Base-by-base conservation (phyloP, 73 alveolate genomes). In the Paramecium octaurelia region DNA sequence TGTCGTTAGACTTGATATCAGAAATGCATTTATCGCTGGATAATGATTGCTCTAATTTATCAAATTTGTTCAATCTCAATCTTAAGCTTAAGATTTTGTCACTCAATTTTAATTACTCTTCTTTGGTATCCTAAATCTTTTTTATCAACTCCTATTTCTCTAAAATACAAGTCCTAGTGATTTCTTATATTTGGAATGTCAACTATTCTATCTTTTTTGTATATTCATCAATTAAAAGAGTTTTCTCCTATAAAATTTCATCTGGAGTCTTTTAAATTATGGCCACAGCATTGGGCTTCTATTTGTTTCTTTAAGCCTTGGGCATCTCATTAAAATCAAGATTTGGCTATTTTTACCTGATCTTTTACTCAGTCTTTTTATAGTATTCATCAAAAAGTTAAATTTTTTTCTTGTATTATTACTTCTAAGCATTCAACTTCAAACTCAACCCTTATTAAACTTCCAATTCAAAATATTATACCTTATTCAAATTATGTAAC, bases 281-380 rank as follows among this genome's bases (percentile, higher is more conserved):
- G 8, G 64, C 91, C 21, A 80, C 73, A 80, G 91, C 91, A 31
- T 44, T 31, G 9, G 46, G 57, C 14, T 42, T 80, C 24, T 80
- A 14, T 9, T 42, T 80, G 12, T 80, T 80, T 64, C 43, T 31
- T 73, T 73, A 36, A 16, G 87, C 91, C 18, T 80, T 23, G 23
- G 91, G 91, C 91, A 80, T 80, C 29, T 80, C 91, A 80, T 48
- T 48, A 9, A 80, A 80, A 80, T 80, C 91, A 40, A 80, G 57
- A 80, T 80, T 80, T n/a, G 91, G 91, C 24, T 80, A 46, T 23
- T 48, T 80, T 42, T 80, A 46, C 20, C 75, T 80, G 2, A 80
- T 44, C 48, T 80, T 80, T 24, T 34, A 44, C 48, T 80, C 91
- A 44, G 91, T 80, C 57, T 80, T 80, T 64, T 42, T 46, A 43